These are phyloP conservation scores for Phytophthora ramorum DNA, from an alignment of 352 stramenopile genomes.

Conservation along the genomic window DNA sequence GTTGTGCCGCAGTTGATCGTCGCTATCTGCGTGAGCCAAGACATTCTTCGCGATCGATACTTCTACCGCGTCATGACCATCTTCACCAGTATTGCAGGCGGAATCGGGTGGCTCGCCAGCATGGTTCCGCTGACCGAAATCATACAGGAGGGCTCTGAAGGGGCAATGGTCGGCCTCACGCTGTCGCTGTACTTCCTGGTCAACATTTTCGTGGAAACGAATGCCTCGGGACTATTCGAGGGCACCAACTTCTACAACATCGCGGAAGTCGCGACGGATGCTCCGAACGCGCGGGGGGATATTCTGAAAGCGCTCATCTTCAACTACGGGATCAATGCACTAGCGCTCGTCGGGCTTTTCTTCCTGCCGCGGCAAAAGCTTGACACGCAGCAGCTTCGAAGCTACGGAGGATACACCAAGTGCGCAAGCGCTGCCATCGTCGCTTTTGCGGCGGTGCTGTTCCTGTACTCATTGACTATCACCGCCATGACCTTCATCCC, in stretches of 20 bases:
- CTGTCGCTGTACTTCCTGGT: constrained; percentile 53
- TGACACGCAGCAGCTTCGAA: constrained; percentile 64
- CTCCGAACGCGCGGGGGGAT: constrained; percentile 15
- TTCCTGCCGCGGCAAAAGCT: constrained; percentile 67
- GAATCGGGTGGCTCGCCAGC: constrained; percentile 32
- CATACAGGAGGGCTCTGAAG: constrained; percentile 59
- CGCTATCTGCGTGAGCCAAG: constrained; percentile 21
- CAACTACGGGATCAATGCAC: constrained; percentile 53
- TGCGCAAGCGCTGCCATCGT: constrained; percentile 50
- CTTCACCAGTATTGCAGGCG: constrained; percentile 26
- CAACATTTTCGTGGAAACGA: constrained; percentile 46
- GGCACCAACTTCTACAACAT: constrained; percentile 50
- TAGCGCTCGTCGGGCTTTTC: constrained; percentile 39
- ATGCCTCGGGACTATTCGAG: constrained; percentile 38
- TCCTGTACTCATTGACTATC: constrained; percentile 54
- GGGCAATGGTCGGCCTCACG: constrained; percentile 54
- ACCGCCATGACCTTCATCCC: constrained; percentile 57
- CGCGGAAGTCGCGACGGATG: constrained; percentile 28
- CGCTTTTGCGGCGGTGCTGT: constrained; percentile 41
- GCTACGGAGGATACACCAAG: constrained; percentile 71
- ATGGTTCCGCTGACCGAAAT: constrained; percentile 61
- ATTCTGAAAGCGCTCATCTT: constrained; percentile 46
- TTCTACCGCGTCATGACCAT: constrained; percentile 37
- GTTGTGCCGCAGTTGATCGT: constrained; percentile 35
- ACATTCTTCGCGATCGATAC: constrained; percentile 29